These are phyloP conservation scores for Bonia amplexicaulis DNA, from an alignment of 176 grass and related monocot genomes.

Conservation along the genomic window DNA sequence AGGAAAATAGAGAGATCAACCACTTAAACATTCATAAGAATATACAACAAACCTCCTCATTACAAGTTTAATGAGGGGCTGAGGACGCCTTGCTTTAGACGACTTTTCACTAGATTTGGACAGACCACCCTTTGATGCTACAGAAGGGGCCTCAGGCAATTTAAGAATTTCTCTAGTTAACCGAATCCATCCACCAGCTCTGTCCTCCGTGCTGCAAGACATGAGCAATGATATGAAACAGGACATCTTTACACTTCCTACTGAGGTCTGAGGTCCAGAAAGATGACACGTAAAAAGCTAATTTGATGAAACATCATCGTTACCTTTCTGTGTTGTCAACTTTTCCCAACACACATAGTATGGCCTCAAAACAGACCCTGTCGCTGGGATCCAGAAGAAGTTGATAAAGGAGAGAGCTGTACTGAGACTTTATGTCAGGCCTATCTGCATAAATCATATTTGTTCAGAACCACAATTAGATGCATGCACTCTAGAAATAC, in stretches of 20 bases:
- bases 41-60: slow-evolving; percentile 66
- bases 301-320: neutral
- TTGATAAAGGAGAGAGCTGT: slow-evolving; percentile 95
- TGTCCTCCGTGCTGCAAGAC: slow-evolving; percentile 76
- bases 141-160: slow-evolving; percentile 94
- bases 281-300: neutral
- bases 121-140: slow-evolving; percentile 57
- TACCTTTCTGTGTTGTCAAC: slow-evolving; percentile 94
- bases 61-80: slow-evolving; percentile 91
- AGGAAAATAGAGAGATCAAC: slow-evolving; percentile 11
- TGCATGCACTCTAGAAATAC: slow-evolving; percentile 12
- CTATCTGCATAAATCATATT: slow-evolving; percentile 72
- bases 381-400: slow-evolving; percentile 98
- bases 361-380: slow-evolving; percentile 98
- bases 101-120: slow-evolving; percentile 82
- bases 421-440: slow-evolving; percentile 87
- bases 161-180: slow-evolving; percentile 98
- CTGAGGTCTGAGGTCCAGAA: neutral
- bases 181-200: slow-evolving; percentile 95
- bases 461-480: slow-evolving; percentile 23
- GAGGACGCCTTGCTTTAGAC: slow-evolving; percentile 86
- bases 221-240: slow-evolving; percentile 10
- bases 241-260: neutral
- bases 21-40: slow-evolving; percentile 17
- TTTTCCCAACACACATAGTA: slow-evolving; percentile 95